Conservation (phyloP, 2,329 filamentous ascomycete species). For the Claviceps cyperi region DNA sequence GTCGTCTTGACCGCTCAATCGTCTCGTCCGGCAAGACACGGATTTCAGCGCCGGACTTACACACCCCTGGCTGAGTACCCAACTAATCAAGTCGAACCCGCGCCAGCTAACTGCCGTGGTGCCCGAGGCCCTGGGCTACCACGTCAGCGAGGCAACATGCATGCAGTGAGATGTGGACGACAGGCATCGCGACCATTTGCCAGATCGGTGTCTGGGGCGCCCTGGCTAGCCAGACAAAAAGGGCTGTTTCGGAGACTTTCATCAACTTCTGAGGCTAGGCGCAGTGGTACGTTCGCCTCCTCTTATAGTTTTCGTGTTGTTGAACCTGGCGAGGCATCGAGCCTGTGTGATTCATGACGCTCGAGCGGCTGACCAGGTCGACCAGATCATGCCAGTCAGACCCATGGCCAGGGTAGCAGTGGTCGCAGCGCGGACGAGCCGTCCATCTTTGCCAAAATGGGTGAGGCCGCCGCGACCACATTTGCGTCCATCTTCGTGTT, state of each 20-base stretch:
- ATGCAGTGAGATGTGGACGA: neutral
- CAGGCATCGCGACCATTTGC: conserved; percentile 2
- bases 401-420: neutral
- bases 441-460: conserved; percentile 44
- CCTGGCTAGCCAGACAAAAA: neutral
- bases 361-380: neutral
- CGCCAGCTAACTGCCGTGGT: no score
- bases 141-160: neutral
- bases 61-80: no score
- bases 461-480: conserved; percentile 61
- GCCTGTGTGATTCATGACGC: neutral
- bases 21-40: no score
- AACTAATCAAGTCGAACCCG: no score
- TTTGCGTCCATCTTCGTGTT: conserved; percentile 61
- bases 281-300: neutral
- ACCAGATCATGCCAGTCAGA: neutral
- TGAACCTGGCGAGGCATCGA: neutral
- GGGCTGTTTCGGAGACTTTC: neutral
- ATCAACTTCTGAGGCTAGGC: conserved; percentile 1
- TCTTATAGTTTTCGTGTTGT: neutral
- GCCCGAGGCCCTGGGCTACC: no score
- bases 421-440: conserved; percentile 14
- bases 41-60: no score
- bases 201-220: neutral
- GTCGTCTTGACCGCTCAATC: no score